These are phyloP conservation scores for Wickerhamiella alocasiicola DNA, from an alignment of 805 yeast genomes.

Conservation along the genomic window DNA sequence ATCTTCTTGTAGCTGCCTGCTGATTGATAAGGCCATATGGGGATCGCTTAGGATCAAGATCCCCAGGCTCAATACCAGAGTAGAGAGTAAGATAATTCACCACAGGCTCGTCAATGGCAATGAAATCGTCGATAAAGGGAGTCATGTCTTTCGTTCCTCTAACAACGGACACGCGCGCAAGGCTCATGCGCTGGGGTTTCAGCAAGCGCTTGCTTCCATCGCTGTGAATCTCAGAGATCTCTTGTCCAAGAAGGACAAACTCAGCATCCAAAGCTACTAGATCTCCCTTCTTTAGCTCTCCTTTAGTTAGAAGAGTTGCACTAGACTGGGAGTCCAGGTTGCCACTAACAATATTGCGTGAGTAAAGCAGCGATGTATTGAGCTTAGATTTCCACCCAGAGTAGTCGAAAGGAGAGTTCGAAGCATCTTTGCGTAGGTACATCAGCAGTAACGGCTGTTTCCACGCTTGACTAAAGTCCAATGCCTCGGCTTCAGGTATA, in stretches of 20 bases:
- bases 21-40: slow-evolving; percentile 58
- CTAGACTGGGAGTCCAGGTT: slow-evolving; percentile 43
- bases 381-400: slow-evolving; percentile 39
- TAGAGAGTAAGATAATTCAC: slow-evolving; percentile 79
- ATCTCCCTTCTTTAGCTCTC: slow-evolving; percentile 51
- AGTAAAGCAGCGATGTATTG: slow-evolving; percentile 53
- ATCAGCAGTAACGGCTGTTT: slow-evolving; percentile 45
- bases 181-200: slow-evolving; percentile 59
- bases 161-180: slow-evolving; percentile 82
- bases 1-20: slow-evolving; percentile 72
- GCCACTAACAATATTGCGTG: slow-evolving; percentile 62
- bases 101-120: slow-evolving; percentile 52
- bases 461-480: slow-evolving; percentile 64
- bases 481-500: slow-evolving; percentile 63
- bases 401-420: slow-evolving; percentile 31
- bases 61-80: slow-evolving; percentile 92
- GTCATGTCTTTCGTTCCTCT: slow-evolving; percentile 45
- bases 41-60: slow-evolving; percentile 59
- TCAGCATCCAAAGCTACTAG: slow-evolving; percentile 94
- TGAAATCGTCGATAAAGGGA: slow-evolving; percentile 89
- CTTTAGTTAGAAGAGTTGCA: slow-evolving; percentile 58
- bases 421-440: slow-evolving; percentile 14
- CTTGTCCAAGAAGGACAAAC: slow-evolving; percentile 72
- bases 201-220: slow-evolving; percentile 59
- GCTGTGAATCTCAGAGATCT: slow-evolving; percentile 62